phyloP scores from a whole-genome alignment of 257 asterid genomes.

The Solanum lignicaule region DNA sequence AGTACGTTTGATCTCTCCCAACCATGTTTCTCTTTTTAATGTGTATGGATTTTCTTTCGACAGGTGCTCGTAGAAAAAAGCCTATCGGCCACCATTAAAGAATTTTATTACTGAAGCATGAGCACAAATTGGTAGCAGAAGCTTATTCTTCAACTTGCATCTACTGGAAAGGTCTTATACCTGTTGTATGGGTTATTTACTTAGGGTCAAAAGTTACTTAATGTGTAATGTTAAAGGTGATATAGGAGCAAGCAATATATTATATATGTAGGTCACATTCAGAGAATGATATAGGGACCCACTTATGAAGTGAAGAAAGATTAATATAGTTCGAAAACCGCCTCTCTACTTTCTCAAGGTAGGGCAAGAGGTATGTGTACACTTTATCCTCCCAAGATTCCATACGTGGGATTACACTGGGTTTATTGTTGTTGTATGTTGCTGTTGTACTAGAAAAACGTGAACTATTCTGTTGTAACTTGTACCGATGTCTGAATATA shows the following conservation, averaged over 20 bases:
- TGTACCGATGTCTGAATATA: neutral
- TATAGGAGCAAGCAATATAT: neutral
- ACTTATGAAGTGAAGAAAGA: neutral
- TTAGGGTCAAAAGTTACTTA: neutral
- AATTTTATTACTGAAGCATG: neutral
- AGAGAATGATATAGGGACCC: neutral
- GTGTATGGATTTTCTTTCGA: neutral
- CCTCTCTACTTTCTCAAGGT: neutral
- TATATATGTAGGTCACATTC: neutral
- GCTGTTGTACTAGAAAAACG: neutral
- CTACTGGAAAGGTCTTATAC: neutral
- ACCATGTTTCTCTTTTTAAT: neutral
- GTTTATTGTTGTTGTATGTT: neutral
- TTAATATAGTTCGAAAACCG: neutral
- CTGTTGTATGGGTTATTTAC: neutral
- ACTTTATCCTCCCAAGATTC: neutral
- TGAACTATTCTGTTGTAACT: neutral
- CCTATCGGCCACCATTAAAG: neutral
- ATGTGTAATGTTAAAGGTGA: neutral
- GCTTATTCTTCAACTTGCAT: neutral
- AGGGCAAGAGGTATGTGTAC: neutral
- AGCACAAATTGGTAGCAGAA: neutral
- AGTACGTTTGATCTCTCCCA: neutral
- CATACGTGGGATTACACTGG: neutral
- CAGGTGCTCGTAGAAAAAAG: slow-evolving; percentile 29